These are phyloP conservation scores for Vitis labrusca DNA, from an alignment of 164 flowering plant genomes.

Conservation along the genomic window DNA sequence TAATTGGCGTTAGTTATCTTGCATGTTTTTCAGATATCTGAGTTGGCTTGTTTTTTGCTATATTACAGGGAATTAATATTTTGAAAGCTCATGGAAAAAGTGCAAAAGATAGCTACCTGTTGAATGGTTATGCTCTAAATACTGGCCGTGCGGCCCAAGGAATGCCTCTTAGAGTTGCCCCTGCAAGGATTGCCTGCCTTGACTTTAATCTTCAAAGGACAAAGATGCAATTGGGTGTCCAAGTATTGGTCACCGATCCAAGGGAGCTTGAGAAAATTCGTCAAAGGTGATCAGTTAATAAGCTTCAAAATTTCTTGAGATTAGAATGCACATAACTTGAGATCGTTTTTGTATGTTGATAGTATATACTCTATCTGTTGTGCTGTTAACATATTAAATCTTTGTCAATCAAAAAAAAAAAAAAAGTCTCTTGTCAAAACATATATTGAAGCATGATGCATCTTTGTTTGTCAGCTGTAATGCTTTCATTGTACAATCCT, in stretches of 20 bases:
- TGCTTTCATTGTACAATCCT: too few species aligned
- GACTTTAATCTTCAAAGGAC: slow-evolving; percentile 97
- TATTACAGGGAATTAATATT: slow-evolving; percentile 79
- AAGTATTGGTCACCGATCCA: slow-evolving; percentile 88
- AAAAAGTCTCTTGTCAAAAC: too few species aligned
- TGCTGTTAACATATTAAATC: too few species aligned
- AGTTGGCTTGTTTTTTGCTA: background rate
- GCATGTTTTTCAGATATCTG: background rate
- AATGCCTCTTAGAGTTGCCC: slow-evolving; percentile 86
- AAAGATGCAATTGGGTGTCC: slow-evolving; percentile 97
- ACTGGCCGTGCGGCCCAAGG: slow-evolving; percentile 99
- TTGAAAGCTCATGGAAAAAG: slow-evolving; percentile 98
- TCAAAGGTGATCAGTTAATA: slow-evolving; percentile 60
- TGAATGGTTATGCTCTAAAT: slow-evolving; percentile 97
- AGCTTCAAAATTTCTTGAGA: background rate
- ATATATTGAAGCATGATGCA: too few species aligned
- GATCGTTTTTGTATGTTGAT: background rate
- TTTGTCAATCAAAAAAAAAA: too few species aligned
- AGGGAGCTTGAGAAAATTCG: slow-evolving; percentile 98
- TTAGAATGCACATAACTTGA: background rate
- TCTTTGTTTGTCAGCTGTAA: too few species aligned
- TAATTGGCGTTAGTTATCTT: background rate
- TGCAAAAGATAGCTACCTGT: slow-evolving; percentile 86
- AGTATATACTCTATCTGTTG: background rate
- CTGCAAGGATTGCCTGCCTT: slow-evolving; percentile 97